These are phyloP conservation scores for Kodamaea alishanica DNA, from an alignment of 1,139 yeast genomes.

Conservation along the genomic window DNA sequence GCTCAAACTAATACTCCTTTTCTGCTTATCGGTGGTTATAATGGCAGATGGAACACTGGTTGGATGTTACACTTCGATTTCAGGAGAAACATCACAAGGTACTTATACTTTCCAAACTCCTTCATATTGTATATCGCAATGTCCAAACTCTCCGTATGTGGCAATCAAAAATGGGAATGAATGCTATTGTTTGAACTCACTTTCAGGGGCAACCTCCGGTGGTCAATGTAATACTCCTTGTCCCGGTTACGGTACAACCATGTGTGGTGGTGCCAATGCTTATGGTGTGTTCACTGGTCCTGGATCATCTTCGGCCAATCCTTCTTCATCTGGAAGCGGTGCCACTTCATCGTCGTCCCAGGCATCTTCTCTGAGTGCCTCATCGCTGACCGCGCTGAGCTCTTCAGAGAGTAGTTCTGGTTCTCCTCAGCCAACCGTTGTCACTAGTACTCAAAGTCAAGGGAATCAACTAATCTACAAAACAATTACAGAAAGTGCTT, in stretches of 20 bases:
- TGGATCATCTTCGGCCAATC: constrained; percentile 13
- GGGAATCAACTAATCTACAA: constrained; percentile 12
- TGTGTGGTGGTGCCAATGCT: constrained; percentile 54
- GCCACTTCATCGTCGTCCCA: constrained; percentile 4
- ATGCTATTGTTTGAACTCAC: constrained; percentile 62
- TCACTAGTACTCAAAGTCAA: constrained; percentile 9
- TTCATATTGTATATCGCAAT: constrained; percentile 42
- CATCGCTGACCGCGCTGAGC: constrained; percentile 7
- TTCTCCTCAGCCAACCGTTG: constrained; percentile 4
- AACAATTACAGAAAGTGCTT: constrained; percentile 17
- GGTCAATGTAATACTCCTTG: constrained; percentile 46
- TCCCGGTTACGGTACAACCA: constrained; percentile 46
- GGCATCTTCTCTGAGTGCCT: constrained; percentile 10
- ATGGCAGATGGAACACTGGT: constrained; percentile 10
- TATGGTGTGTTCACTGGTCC: constrained; percentile 39
- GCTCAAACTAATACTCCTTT: too few species aligned
- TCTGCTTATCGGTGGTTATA: background rate
- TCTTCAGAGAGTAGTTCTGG: constrained; percentile 2
- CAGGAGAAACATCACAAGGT: constrained; percentile 30
- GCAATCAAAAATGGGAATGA: constrained; percentile 55
- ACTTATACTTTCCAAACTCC: constrained; percentile 48
- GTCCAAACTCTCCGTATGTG: constrained; percentile 51
- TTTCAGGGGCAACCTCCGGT: constrained; percentile 40
- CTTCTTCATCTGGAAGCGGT: constrained; percentile 4
- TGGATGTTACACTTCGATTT: constrained; percentile 35